Conservation (phyloP, 257 asterid genomes). For the Gardenia jasminoides region DNA sequence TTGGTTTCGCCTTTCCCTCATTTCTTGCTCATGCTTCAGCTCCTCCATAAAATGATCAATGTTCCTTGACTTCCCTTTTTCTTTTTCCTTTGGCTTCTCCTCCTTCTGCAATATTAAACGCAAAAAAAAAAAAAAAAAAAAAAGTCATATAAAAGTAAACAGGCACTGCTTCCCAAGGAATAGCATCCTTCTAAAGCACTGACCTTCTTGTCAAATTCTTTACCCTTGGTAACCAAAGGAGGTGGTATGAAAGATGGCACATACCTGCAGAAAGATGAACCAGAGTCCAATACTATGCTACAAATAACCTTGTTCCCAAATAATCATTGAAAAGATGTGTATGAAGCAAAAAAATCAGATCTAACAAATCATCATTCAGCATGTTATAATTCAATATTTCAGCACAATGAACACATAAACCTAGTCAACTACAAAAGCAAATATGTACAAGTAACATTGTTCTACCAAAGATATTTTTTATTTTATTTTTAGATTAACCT, state of each 20-base stretch:
- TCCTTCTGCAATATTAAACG: conserved; percentile 56
- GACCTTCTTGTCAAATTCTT: conserved; percentile 83
- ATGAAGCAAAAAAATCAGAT: not conserved
- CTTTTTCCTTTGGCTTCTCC: conserved; percentile 84
- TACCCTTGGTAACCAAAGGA: conserved; percentile 80
- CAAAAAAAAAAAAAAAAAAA: conserved; percentile 24
- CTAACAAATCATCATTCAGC: not conserved
- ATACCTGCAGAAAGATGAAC: conserved; percentile 76
- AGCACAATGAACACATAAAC: not conserved
- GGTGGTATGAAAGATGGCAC: conserved; percentile 96
- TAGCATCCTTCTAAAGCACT: conserved; percentile 21
- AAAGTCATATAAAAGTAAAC: conserved; percentile 17
- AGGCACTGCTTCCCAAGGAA: conserved; percentile 12
- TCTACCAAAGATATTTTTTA: not conserved
- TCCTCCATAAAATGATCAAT: conserved; percentile 97
- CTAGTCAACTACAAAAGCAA: not conserved
- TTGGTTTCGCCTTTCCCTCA: conserved; percentile 89
- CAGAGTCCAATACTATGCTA: conserved; percentile 51
- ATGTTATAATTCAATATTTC: not conserved
- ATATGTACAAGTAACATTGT: not conserved
- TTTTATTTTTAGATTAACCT: not conserved
- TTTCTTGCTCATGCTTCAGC: conserved; percentile 87
- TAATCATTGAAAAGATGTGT: not conserved
- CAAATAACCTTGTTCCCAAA: conserved; percentile 27
- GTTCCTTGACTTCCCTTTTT: conserved; percentile 77